Evolutionary conservation across 2,329 filamentous ascomycete species (phyloP).

Genomic region (Rhynchosporium secalis): DNA sequence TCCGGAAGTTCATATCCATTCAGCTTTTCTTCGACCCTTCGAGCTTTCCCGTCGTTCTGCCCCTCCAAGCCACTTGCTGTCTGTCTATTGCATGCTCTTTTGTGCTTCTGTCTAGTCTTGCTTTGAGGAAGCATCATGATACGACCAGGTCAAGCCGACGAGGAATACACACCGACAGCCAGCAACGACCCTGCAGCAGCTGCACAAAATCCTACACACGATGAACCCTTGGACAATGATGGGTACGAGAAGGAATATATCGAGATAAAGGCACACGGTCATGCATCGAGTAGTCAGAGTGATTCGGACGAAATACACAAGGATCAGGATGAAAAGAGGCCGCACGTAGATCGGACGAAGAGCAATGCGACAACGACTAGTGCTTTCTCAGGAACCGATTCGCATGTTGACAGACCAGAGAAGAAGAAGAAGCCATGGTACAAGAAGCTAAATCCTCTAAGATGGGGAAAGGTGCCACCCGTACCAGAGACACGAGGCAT

Average conservation of each 20-base stretch:
- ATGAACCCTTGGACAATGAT: conserved; percentile 28
- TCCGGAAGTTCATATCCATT: not conserved
- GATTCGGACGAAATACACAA: conserved; percentile 20
- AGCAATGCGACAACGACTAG: conserved; percentile 58
- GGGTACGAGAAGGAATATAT: conserved; percentile 36
- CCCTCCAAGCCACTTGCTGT: not conserved
- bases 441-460: conserved; percentile 60
- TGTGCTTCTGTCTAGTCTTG: not conserved
- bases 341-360: conserved; percentile 46
- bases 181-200: conserved; percentile 13
- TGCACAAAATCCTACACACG: conserved; percentile 22
- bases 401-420: conserved; percentile 34
- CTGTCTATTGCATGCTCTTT: not conserved
- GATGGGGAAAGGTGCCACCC: conserved; percentile 57
- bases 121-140: not conserved
- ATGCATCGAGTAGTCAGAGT: conserved; percentile 26
- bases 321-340: conserved; percentile 31
- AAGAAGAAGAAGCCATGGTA: conserved; percentile 59
- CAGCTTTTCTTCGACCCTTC: not conserved
- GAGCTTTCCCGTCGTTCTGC: not conserved
- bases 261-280: conserved; percentile 28
- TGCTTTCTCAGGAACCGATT: conserved; percentile 46
- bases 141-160: conserved; percentile 7
- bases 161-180: conserved; percentile 1
- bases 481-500: conserved; percentile 54